Percentiles rank a stretch among this genome's conserved stretches.
These are phyloP conservation scores for Emergomyces pasteurianus DNA, from an alignment of 2,329 filamentous ascomycete species.

Conservation along the genomic window DNA sequence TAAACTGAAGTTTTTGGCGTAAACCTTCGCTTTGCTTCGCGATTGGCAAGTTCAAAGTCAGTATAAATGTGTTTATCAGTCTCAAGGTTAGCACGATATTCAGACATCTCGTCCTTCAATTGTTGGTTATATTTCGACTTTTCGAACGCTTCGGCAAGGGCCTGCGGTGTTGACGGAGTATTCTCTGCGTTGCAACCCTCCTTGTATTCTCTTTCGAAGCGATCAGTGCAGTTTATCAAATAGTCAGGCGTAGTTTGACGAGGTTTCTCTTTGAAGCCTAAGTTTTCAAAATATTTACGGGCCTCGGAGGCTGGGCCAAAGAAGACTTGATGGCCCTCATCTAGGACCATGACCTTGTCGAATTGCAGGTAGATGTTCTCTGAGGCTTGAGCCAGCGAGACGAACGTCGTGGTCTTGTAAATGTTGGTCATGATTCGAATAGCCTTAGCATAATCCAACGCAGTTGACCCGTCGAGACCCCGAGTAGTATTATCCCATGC, in stretches of 20 bases:
- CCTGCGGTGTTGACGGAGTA: constrained; percentile 57
- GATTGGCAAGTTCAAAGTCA: constrained; percentile 64
- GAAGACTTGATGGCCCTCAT: constrained; percentile 62
- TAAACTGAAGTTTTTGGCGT: constrained; percentile 66
- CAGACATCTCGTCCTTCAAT: constrained; percentile 38
- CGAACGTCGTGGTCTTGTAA: constrained; percentile 72
- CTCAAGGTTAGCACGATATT: constrained; percentile 54
- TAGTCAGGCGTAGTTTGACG: constrained; percentile 74
- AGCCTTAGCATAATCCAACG: constrained; percentile 55
- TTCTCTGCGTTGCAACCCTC: constrained; percentile 38
- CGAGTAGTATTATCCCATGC: constrained; percentile 67
- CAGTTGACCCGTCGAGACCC: constrained; percentile 56
- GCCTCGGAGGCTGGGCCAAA: constrained; percentile 59
- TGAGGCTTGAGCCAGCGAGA: constrained; percentile 75
- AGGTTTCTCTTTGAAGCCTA: constrained; percentile 63
- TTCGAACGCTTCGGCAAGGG: constrained; percentile 51
- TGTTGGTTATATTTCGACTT: constrained; percentile 37
- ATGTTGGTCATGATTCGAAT: constrained; percentile 72
- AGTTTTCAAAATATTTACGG: constrained; percentile 59
- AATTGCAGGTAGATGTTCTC: constrained; percentile 70
- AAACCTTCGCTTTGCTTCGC: constrained; percentile 64
- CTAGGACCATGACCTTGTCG: constrained; percentile 75
- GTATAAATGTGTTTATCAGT: constrained; percentile 57
- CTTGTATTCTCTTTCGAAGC: constrained; percentile 69
- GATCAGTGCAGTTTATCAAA: constrained; percentile 68